Evolutionary conservation across 805 yeast species (phyloP).

Genomic region (Starmerella apis): DNA sequence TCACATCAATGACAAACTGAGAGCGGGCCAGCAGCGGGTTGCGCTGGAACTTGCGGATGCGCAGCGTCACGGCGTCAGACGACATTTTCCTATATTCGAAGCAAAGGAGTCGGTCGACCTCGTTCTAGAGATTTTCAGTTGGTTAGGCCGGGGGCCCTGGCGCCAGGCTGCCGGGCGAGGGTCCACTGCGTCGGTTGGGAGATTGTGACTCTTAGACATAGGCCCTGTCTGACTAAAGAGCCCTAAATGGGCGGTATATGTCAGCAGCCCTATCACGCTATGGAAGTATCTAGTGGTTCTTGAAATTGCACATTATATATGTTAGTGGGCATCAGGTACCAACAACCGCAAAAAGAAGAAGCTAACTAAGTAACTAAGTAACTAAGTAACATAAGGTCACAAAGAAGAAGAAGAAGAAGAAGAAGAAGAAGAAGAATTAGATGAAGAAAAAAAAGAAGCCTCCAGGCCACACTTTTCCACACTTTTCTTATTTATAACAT

Average conservation of each 20-base stretch:
- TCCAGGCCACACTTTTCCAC: no score
- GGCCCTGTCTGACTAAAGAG: neutral
- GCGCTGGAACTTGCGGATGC: conserved; percentile 98
- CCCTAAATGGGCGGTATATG: neutral
- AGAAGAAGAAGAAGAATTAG: no score
- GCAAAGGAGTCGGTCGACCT: conserved; percentile 13
- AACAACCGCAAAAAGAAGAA: no score
- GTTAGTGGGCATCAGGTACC: no score
- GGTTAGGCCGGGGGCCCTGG: conserved; percentile 3
- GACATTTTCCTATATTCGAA: conserved; percentile 18
- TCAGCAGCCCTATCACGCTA: neutral
- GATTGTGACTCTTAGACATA: conserved; percentile 4
- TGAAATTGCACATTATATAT: no score
- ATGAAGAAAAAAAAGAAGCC: no score
- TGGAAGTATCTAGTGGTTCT: neutral
- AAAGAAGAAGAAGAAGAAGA: no score
- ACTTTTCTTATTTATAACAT: no score
- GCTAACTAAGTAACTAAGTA: no score
- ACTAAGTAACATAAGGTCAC: no score
- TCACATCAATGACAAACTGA: conserved; percentile 98
- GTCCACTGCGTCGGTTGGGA: conserved; percentile 19
- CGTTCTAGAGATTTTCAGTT: conserved; percentile 17
- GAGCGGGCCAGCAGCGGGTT: conserved; percentile 99
- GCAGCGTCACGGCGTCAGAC: conserved; percentile 99
- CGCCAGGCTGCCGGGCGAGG: conserved; percentile 17